phyloP scores from a whole-genome alignment of 2,329 filamentous ascomycete genomes.

The Cordyceps sp. region DNA sequence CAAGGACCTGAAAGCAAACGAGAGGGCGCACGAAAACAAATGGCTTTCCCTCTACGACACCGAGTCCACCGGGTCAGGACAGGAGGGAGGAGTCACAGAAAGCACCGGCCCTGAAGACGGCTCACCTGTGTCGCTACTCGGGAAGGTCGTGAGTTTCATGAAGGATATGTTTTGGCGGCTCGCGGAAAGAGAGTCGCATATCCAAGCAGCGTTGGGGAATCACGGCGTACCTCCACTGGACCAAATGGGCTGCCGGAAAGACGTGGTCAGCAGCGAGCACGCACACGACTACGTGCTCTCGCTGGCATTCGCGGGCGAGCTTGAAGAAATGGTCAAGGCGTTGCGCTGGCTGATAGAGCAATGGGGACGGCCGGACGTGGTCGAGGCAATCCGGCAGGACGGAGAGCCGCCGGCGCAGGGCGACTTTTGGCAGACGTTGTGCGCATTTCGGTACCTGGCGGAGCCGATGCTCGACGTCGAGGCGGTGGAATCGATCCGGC shows the following conservation, averaged over 20 bases:
- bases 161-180: slow-evolving; percentile 12
- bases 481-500: slow-evolving; percentile 14
- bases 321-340: slow-evolving; percentile 36
- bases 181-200: slow-evolving; percentile 8
- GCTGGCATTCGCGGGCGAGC: slow-evolving; percentile 43
- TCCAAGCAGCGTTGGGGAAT: slow-evolving; percentile 5
- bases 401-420: slow-evolving; percentile 16
- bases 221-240: slow-evolving; percentile 15
- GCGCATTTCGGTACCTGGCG: slow-evolving; percentile 30
- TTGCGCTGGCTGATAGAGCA: slow-evolving; percentile 41
- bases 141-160: slow-evolving; percentile 8
- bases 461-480: slow-evolving; percentile 20
- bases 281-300: slow-evolving; percentile 44
- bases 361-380: slow-evolving; percentile 17
- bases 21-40: slow-evolving; percentile 2
- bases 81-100: neutral
- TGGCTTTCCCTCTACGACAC: no score
- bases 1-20: slow-evolving; percentile 4
- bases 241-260: slow-evolving; percentile 14
- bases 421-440: slow-evolving; percentile 22
- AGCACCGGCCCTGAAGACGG: neutral
- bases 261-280: slow-evolving; percentile 19
- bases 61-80: no score
- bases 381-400: slow-evolving; percentile 17
- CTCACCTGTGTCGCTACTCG: slow-evolving; percentile 5